phyloP scores from a whole-genome alignment of 1,284 basidiomycete genomes.

The Clitocybe nebularis region DNA sequence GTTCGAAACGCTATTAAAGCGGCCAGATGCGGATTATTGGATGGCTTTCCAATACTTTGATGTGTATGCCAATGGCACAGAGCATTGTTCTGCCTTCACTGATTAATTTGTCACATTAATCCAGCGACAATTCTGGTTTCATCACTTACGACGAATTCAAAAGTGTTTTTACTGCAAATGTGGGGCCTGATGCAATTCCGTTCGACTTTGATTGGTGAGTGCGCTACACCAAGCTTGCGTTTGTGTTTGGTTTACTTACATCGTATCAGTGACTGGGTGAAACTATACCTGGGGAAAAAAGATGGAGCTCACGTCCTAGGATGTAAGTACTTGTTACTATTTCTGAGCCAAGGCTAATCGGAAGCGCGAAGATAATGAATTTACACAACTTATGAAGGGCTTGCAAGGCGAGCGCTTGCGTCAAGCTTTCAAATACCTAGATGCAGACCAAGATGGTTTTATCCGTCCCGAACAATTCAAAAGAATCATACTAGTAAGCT shows the following conservation, averaged over 20 bases:
- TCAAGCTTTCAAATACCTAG: conserved; percentile 89
- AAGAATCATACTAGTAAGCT: conserved; percentile 79
- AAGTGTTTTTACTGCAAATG: conserved; percentile 79
- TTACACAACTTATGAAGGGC: conserved; percentile 95
- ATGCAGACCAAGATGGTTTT: conserved; percentile 86
- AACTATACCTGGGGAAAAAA: conserved; percentile 88
- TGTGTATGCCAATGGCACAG: conserved; percentile 54
- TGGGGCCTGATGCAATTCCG: conserved; percentile 80
- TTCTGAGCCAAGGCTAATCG: conserved; percentile 7
- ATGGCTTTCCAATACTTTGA: conserved; percentile 97
- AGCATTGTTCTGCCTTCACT: conserved; percentile 1
- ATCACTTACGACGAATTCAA: conserved; percentile 95
- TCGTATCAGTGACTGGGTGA: conserved; percentile 79
- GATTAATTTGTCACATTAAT: conserved; percentile 4
- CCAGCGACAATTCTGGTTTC: conserved; percentile 79
- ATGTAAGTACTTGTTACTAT: conserved; percentile 51
- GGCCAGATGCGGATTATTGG: conserved; percentile 92
- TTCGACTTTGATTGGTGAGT: conserved; percentile 90
- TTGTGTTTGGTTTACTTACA: conserved; percentile 8
- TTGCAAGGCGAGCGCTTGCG: conserved; percentile 92
- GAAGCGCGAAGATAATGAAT: conserved; percentile 73
- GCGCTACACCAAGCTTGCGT: conserved; percentile 3
- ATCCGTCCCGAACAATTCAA: conserved; percentile 92
- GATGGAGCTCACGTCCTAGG: conserved; percentile 87
- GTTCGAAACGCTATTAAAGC: conserved; percentile 86